Evolutionary conservation across 441 rosid species (phyloP), one percentile per base, ranked within the genome.

Genomic region (Pelargonium citronellum): DNA sequence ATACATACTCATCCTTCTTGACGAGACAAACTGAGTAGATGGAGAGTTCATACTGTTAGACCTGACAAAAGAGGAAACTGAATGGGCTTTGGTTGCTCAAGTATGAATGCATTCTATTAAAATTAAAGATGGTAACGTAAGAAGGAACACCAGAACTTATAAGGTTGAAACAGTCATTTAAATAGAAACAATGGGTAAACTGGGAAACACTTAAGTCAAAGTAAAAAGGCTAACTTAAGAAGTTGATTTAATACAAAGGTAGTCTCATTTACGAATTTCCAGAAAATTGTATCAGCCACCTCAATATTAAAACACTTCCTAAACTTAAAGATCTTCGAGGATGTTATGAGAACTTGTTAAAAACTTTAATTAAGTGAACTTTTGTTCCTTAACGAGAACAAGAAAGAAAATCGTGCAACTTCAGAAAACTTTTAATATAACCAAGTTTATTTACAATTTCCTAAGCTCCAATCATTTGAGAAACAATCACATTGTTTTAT

Each of bases 1-100:
- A 78, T 92, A 91, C 20, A 88, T 79, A 16, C 83, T 87, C 87
- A 92, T 84, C 77, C 90, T 81, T 81, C 87, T 86, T 34, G 90
- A 74, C 16, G 87, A 72, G 39, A 89, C 89, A 75, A 92, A 91
- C 78, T 89, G 91, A 60, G 97, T 72, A 11, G 97, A 82, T 12
- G 91, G 62, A 67, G 91, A 84, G 82, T 89, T 87, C 99, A 95
- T 92, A 78, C 74, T 86, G 75, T 69, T 69, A 75, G 64, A 67
- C 73, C 83, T 82, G 73, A 55, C 58, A 71, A 80, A 30, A 15
- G 68, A 73, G 49, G 63, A 47, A 74, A 77, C 72, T 81, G 75
- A 74, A 75, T 49, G 34, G 70, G 70, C 73, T 78, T 71, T 60
- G 63, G 55, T 76, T 41, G 60, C 55, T 49, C 0, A 49, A 49